Base-by-base conservation (phyloP, 331 rosid genomes). In the Quercus tomentella region DNA sequence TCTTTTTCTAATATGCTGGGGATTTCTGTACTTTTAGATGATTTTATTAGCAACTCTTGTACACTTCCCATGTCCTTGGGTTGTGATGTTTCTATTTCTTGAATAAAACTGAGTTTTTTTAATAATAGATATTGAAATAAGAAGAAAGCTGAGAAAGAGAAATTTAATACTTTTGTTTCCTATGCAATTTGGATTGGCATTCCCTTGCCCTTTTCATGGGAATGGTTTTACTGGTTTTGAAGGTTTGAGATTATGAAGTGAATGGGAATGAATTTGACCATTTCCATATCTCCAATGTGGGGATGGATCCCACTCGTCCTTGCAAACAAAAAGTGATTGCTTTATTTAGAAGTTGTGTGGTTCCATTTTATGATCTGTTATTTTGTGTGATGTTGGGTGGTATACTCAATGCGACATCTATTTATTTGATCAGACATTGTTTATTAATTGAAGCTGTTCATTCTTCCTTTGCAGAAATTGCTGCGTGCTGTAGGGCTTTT, bases 401-500 rank as follows among this genome's bases (percentile, higher is more conserved):
- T 63, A 16, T 65, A 4, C 33, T 30, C 35, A 16, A 16, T 31
- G 8, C 6, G 20, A 28, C 9, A 35, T 33, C 72, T 33, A 31
- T 31, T 35, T 31, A 67, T 35, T 54, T 26, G 21, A 5, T 28
- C 20, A 67, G 55, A 77, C 30, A 60, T 45, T 65, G 54, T 49
- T 54, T 72, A 18, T 66, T 51, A 70, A 71, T 52, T 56, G 41
- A 57, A 20, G 33, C 7, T 15, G 7, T 28, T 45, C 4, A 67
- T 78, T 74, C 4, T 52, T 56, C 66, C 58, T 61, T 72, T 70
- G 89, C 91, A 95, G 99, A 95, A 91, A 89, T 81, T 95, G 91
- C 85, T 95, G 72, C 92, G 98, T 43, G 97, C 98, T 60, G 82
- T 77, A 2, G 97, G 98, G 73, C 68, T 94, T 63, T 94, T 94